A percentile compares a stretch with the other conserved stretches of the same genome.
Evolutionary conservation across 805 yeast species (phyloP).

Genomic region (Ascoidea rubescens): DNA sequence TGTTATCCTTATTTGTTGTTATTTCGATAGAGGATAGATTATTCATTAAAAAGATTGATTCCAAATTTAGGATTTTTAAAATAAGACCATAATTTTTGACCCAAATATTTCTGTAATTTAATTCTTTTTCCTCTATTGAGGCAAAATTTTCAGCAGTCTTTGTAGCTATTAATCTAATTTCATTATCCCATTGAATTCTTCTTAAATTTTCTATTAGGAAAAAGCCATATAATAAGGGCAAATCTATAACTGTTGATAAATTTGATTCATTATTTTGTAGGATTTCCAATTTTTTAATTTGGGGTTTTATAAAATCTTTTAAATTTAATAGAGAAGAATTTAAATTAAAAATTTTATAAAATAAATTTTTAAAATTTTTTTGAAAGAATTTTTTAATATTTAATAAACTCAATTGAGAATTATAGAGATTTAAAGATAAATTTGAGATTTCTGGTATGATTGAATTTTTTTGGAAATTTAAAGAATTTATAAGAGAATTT

Average conservation of each 20-base stretch:
- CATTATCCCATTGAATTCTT: conserved; percentile 38
- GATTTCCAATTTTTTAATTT: conserved; percentile 11
- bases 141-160: conserved; percentile 46
- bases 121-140: conserved; percentile 41
- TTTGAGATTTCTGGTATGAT: conserved; percentile 19
- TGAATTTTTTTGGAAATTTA: conserved; percentile 14
- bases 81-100: conserved; percentile 39
- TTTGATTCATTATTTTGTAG: conserved; percentile 20
- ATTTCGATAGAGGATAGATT: conserved; percentile 3
- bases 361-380: conserved; percentile 11
- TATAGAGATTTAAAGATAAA: conserved; percentile 21
- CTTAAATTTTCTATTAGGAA: conserved; percentile 47
- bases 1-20: conserved; percentile 1
- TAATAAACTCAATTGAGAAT: conserved; percentile 18
- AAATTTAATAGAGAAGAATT: conserved; percentile 8
- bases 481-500: conserved; percentile 11
- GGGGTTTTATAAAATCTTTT: conserved; percentile 9
- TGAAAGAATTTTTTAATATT: conserved; percentile 17
- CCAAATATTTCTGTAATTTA: conserved; percentile 46
- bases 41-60: conserved; percentile 5
- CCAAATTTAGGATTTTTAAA: conserved; percentile 20
- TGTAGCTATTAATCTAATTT: conserved; percentile 14
- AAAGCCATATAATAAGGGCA: conserved; percentile 64
- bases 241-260: conserved; percentile 34
- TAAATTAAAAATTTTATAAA: conserved; percentile 9